Evolutionary conservation across 1,139 yeast species (phyloP).

Genomic region (Arxiozyma slooffiae): DNA sequence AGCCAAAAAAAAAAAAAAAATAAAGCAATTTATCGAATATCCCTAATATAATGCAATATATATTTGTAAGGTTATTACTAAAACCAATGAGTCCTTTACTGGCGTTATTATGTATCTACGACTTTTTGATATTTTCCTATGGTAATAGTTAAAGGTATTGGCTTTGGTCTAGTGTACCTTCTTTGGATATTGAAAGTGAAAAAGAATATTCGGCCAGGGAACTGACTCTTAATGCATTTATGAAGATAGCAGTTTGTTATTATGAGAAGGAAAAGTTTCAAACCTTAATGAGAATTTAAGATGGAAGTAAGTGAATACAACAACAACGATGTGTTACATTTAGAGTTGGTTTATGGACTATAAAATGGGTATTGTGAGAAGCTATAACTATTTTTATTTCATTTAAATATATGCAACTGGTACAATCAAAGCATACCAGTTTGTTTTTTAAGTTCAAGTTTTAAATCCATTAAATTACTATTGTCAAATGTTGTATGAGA

Average conservation of each 20-base stretch:
- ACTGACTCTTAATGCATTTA: constrained; percentile 2
- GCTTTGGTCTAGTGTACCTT: constrained; percentile 26
- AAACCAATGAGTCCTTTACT: no score
- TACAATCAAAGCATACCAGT: constrained; percentile 22
- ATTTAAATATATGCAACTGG: constrained; percentile 18
- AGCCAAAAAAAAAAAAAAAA: neutral
- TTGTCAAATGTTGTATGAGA: constrained; percentile 10
- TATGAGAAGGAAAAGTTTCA: constrained; percentile 4
- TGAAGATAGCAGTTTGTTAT: constrained; percentile 22
- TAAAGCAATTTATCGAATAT: neutral
- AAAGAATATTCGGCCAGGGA: constrained; percentile 8
- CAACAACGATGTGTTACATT: constrained; percentile 8
- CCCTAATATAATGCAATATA: neutral
- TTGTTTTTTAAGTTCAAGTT: constrained; percentile 15
- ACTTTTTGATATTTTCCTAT: neutral
- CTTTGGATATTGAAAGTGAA: constrained; percentile 21
- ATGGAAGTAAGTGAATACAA: neutral
- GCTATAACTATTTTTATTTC: constrained; percentile 15
- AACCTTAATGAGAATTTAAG: neutral
- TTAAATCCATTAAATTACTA: constrained; percentile 9
- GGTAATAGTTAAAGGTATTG: constrained; percentile 16
- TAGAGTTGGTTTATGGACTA: constrained; percentile 29
- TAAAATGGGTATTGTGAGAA: constrained; percentile 25
- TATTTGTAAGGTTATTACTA: neutral
- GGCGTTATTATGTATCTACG: no score